Evolutionary conservation across 2,329 filamentous ascomycete genomes (phyloP).

Genomic region (Byssothecium circinans): DNA sequence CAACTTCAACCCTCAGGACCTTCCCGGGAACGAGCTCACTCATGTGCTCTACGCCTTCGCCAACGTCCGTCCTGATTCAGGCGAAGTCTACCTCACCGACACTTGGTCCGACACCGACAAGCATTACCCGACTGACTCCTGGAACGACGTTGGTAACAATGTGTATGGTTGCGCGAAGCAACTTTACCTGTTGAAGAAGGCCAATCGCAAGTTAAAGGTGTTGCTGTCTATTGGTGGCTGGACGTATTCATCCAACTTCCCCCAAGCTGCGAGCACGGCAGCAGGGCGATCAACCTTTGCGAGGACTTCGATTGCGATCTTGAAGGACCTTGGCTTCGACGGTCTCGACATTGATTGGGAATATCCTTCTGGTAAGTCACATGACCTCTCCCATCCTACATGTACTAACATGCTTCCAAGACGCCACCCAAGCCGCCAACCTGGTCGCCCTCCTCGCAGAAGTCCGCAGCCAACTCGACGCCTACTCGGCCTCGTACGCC

Average conservation of each 20-base stretch:
- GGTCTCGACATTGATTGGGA: conserved; percentile 46
- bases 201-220: conserved; percentile 41
- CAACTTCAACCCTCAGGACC: conserved; percentile 40
- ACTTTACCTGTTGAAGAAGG: conserved; percentile 40
- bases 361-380: conserved; percentile 27
- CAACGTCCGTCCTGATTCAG: conserved; percentile 40
- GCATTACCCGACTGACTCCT: conserved; percentile 42
- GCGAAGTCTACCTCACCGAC: conserved; percentile 43
- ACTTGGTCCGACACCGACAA: conserved; percentile 43
- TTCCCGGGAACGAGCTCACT: conserved; percentile 36
- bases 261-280: conserved; percentile 33
- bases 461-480: conserved; percentile 41
- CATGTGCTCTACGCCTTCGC: conserved; percentile 45
- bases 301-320: conserved; percentile 34
- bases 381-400: conserved; percentile 1
- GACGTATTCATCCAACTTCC: conserved; percentile 44
- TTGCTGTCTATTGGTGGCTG: conserved; percentile 44
- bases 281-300: conserved; percentile 37
- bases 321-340: conserved; percentile 42
- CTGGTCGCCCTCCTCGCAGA: conserved; percentile 37
- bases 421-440: conserved; percentile 36
- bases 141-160: conserved; percentile 44
- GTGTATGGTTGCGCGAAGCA: conserved; percentile 44
- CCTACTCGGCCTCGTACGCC: conserved; percentile 45
- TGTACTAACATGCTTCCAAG: not conserved